phyloP scores from a whole-genome alignment of 2,329 filamentous ascomycete genomes.

The Fusarium sp. region DNA sequence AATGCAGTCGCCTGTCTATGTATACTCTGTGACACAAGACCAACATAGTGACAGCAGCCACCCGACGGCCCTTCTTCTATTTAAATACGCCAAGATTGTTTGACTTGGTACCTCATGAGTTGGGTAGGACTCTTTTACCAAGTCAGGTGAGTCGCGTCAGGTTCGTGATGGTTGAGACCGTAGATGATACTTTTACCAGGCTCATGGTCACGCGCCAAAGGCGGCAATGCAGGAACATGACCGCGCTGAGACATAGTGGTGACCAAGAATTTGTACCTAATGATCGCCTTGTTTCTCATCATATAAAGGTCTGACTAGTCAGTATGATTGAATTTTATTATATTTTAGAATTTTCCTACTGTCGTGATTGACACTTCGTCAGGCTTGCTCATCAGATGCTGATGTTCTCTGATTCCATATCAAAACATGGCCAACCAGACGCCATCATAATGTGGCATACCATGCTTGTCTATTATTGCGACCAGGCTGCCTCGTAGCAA shows the following conservation, averaged over 20 bases:
- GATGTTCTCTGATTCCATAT: conserved; percentile 27
- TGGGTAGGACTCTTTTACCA: no score
- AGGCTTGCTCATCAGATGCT: conserved; percentile 39
- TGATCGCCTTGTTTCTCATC: conserved; percentile 22
- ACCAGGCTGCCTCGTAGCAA: conserved; percentile 12
- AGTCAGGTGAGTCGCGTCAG: conserved; percentile 42
- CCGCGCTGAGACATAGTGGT: conserved; percentile 36
- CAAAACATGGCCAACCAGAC: conserved; percentile 17
- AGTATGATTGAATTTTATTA: conserved; percentile 21
- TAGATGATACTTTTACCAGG: conserved; percentile 30
- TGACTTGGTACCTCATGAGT: neutral
- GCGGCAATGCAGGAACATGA: conserved; percentile 41
- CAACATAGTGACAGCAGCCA: conserved; percentile 17
- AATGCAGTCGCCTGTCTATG: conserved; percentile 24
- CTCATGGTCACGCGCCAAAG: conserved; percentile 31
- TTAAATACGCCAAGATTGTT: conserved; percentile 20
- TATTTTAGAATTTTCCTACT: conserved; percentile 9
- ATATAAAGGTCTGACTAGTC: conserved; percentile 26
- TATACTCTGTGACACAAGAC: conserved; percentile 24
- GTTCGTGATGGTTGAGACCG: conserved; percentile 35
- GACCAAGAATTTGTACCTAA: conserved; percentile 27
- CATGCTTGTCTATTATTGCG: conserved; percentile 12
- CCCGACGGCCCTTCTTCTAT: conserved; percentile 4
- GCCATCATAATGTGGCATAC: conserved; percentile 15
- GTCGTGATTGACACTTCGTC: conserved; percentile 39